Conservation (phyloP, 495 filamentous ascomycete species). For the Schizothecium vesticola region DNA sequence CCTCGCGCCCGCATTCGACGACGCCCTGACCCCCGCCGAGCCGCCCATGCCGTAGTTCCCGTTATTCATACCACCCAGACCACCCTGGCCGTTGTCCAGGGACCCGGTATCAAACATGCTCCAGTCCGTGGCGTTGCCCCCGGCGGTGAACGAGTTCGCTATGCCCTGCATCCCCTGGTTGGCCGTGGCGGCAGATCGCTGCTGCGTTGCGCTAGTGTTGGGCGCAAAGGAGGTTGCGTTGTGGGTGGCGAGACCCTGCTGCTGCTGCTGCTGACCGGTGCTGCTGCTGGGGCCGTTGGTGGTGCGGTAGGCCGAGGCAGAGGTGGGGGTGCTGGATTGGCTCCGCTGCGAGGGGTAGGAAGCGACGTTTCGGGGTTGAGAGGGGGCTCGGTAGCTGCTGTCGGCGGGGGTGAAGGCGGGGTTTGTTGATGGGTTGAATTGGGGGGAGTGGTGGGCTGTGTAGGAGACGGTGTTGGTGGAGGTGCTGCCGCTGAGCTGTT, state of each 20-base stretch:
- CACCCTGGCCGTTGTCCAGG: conserved; percentile 31
- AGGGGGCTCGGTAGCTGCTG: conserved; percentile 34
- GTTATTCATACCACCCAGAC: conserved; percentile 16
- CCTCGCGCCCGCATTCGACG: conserved; percentile 14
- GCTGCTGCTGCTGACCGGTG: background rate
- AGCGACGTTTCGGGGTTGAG: conserved; percentile 19
- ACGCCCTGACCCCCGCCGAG: conserved; percentile 14
- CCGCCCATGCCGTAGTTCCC: conserved; percentile 18
- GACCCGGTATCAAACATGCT: conserved; percentile 33
- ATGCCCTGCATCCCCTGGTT: conserved; percentile 25
- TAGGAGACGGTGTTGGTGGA: conserved; percentile 30
- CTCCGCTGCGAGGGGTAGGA: conserved; percentile 35
- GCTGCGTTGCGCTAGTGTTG: conserved; percentile 11
- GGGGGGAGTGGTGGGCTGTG: conserved; percentile 38
- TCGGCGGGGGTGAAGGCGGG: conserved; percentile 33
- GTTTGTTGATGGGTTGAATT: conserved; percentile 37
- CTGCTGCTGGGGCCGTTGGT: conserved; percentile 10
- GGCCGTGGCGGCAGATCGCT: conserved; percentile 19
- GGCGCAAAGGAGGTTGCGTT: conserved; percentile 34
- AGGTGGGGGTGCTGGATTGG: conserved; percentile 34
- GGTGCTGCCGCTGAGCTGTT: conserved; percentile 35
- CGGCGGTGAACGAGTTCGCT: conserved; percentile 16
- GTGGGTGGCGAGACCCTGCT: conserved; percentile 30
- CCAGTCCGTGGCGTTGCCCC: conserved; percentile 27
- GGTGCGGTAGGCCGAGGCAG: conserved; percentile 30